phyloP scores from a whole-genome alignment of 2,329 filamentous ascomycete genomes.

The Alternaria viburni region DNA sequence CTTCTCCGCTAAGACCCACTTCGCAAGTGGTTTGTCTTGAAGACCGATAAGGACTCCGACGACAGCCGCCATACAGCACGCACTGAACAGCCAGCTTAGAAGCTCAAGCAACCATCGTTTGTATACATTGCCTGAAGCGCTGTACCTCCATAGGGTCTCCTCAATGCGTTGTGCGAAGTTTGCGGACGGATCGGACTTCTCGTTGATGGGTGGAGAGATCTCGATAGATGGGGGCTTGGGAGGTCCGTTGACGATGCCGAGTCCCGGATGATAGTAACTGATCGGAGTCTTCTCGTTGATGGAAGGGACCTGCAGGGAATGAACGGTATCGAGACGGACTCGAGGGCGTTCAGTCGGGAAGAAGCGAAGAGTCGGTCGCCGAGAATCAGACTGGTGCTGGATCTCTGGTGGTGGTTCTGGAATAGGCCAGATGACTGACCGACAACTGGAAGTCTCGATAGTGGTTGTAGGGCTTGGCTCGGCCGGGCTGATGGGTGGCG shows the following conservation, averaged over 20 bases:
- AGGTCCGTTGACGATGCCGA: constrained; percentile 9
- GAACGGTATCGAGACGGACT: constrained; percentile 13
- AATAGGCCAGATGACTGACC: constrained; percentile 26
- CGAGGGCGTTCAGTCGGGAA: constrained; percentile 20
- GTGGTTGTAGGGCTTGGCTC: constrained; percentile 23
- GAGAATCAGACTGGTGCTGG: background rate
- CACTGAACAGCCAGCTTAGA: no score
- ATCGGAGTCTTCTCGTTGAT: constrained; percentile 18
- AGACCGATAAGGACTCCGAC: no score
- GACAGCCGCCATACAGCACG: no score
- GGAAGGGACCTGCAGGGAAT: constrained; percentile 10
- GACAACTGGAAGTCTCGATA: constrained; percentile 25
- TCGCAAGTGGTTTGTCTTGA: no score
- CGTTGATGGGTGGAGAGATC: constrained; percentile 7
- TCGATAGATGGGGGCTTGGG: constrained; percentile 17
- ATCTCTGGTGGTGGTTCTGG: constrained; percentile 28
- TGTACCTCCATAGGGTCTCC: constrained; percentile 24
- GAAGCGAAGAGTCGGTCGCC: constrained; percentile 22
- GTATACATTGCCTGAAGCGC: background rate
- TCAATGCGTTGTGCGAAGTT: constrained; percentile 38
- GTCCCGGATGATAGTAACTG: background rate
- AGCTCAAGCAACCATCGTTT: no score
- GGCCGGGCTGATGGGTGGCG: background rate
- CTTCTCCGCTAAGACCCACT: no score
- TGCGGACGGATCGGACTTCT: background rate